A percentile compares a stretch with the other conserved stretches of the same genome.
Conservation (phyloP, 257 asterid genomes). For the Anisodus tanguticus region DNA sequence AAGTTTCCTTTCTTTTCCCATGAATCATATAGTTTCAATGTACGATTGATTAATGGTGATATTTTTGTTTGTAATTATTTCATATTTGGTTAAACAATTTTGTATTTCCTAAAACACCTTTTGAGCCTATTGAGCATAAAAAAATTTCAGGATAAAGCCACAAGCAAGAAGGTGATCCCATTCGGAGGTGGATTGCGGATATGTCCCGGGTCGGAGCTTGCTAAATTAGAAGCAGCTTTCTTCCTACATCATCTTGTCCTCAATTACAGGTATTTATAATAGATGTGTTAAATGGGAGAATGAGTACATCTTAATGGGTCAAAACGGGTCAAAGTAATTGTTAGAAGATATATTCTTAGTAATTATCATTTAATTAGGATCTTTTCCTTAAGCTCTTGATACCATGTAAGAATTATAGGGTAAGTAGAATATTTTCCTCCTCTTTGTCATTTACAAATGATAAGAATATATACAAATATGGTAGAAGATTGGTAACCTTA, state of each 20-base stretch:
- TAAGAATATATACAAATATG: no score
- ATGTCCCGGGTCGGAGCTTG: constrained; percentile 82
- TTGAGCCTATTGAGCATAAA: background rate
- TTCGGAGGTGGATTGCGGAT: constrained; percentile 76
- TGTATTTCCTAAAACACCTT: background rate
- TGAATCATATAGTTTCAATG: background rate
- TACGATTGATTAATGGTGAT: background rate
- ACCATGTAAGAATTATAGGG: no score
- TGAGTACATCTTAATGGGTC: no score
- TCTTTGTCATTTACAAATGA: no score
- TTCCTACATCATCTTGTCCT: constrained; percentile 80
- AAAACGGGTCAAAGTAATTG: no score
- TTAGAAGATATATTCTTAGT: no score
- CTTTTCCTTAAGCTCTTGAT: no score
- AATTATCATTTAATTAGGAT: no score
- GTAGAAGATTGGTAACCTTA: no score
- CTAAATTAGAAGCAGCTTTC: constrained; percentile 65
- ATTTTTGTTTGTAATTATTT: no score
- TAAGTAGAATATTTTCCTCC: no score
- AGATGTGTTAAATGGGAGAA: no score
- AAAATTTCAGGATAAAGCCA: constrained; percentile 52
- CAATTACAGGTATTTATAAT: constrained; percentile 48
- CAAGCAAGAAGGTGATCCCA: constrained; percentile 53
- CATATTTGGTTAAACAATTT: background rate
- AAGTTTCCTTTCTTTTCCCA: constrained; percentile 23